A percentile compares a stretch with the other conserved stretches of the same genome.
These are phyloP conservation scores for Penicillium tannophilum DNA, from an alignment of 495 filamentous ascomycete species.

Conservation along the genomic window DNA sequence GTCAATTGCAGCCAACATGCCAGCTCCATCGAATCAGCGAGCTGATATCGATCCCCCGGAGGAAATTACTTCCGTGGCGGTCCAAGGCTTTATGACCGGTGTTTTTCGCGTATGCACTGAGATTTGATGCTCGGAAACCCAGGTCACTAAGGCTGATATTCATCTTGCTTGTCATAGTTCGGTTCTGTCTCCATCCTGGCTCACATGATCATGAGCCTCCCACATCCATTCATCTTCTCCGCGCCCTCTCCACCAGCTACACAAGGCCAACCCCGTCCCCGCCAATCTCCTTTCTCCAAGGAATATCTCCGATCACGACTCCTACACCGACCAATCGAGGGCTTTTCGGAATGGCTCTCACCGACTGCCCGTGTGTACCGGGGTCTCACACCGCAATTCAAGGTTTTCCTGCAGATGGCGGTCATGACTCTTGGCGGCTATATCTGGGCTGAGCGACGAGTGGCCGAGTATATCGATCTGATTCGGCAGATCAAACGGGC, in stretches of 20 bases:
- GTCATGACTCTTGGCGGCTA: constrained; percentile 84
- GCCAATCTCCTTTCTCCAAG: constrained; percentile 35
- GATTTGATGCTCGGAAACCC: neutral
- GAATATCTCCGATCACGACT: constrained; percentile 40
- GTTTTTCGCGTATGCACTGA: constrained; percentile 45
- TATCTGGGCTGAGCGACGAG: constrained; percentile 77
- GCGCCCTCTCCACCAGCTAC: constrained; percentile 22
- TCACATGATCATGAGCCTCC: constrained; percentile 50
- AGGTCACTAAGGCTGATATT: too few relatives aligned
- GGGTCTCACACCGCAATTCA: constrained; percentile 84
- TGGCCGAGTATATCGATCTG: constrained; percentile 63
- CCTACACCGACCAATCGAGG: constrained; percentile 47
- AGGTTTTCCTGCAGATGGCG: constrained; percentile 87
- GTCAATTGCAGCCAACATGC: constrained; percentile 32
- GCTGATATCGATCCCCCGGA: constrained; percentile 43
- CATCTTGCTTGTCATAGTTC: constrained; percentile 30
- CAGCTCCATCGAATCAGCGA: constrained; percentile 41
- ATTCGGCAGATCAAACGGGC: constrained; percentile 61
- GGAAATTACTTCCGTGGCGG: constrained; percentile 43
- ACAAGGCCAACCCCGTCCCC: constrained; percentile 23
- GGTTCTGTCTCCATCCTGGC: constrained; percentile 51
- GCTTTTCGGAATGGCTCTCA: constrained; percentile 49
- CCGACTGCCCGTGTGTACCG: constrained; percentile 72
- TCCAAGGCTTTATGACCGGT: constrained; percentile 48
- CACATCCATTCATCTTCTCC: constrained; percentile 49